Percentiles rank a stretch among this genome's conserved stretches.
phyloP scores from a whole-genome alignment of 2,329 filamentous ascomycete species.

The Ilyonectria sp. region DNA sequence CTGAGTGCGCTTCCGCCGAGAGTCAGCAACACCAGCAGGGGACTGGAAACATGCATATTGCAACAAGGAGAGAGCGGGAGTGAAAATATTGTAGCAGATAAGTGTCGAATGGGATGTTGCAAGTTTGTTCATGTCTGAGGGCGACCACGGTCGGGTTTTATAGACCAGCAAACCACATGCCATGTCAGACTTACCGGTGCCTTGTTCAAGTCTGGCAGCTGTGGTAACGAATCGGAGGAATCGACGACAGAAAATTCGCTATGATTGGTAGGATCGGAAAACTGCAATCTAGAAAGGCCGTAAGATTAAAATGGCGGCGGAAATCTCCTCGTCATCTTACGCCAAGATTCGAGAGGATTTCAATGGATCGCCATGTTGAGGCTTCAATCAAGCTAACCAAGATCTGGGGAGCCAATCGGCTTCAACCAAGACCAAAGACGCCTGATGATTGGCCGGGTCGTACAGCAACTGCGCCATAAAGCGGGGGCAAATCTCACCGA shows the following conservation, averaged over 20 bases:
- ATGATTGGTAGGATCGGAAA: slow-evolving; percentile 18
- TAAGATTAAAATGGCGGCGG: not conserved
- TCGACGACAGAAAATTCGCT: not conserved
- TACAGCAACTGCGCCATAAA: not conserved
- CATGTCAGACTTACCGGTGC: not conserved
- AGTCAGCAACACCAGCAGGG: not conserved
- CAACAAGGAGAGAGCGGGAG: not conserved
- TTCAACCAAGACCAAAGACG: not conserved
- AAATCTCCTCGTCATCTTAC: not conserved
- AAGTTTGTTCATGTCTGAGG: not conserved
- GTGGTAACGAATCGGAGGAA: not conserved
- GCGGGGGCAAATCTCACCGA: not conserved
- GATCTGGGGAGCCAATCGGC: slow-evolving; percentile 5
- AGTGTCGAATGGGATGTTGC: not conserved
- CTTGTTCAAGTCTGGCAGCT: not conserved
- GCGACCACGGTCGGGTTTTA: not conserved
- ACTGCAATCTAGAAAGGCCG: not conserved
- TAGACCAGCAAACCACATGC: not conserved
- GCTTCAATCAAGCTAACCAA: not conserved
- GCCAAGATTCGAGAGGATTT: not conserved
- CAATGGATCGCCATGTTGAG: not conserved
- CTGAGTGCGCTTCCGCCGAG: not conserved
- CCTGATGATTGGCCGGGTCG: slow-evolving; percentile 15
- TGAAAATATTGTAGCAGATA: not conserved
- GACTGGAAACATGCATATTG: not conserved